Base-by-base conservation (phyloP, 177 flowering plant genomes). In the Tripterygium wilfordii region DNA sequence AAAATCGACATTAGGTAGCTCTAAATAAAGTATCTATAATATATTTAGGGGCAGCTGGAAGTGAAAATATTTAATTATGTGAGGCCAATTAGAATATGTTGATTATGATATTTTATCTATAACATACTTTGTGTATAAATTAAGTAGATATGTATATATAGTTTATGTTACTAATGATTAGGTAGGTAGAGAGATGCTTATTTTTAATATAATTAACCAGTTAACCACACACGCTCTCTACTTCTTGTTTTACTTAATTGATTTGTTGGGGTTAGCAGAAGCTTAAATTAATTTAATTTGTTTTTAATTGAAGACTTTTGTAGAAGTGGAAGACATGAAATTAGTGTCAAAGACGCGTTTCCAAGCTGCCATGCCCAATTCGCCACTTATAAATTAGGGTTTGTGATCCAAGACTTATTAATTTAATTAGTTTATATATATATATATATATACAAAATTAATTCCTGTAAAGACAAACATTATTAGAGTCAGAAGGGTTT, bases 171-270 rank as follows among this genome's bases (percentile, higher is more conserved):
- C 48, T 50, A 66, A 66, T 66, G 53, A 66, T 61, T 61, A 57
- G 71, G 66, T 55, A 2, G 61, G 50, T 62, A 38, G 64, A 51
- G 64, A 51, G 67, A 67, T 57, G 51, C 57, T 57, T 45, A 37
- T 2, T 30, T 4, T 45, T 15, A 0, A 32, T 17, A 21, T 8
- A 31, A 10, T 25, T 33, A 27, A 16, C 12, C n/a, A n/a, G n/a
- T n/a, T n/a, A n/a, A n/a, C n/a, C n/a, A n/a, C n/a, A n/a, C 27
- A 26, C 40, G 36, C 24, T 23, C 35, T 36, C 16, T 18, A 18
- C 12, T 14, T 7, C 2, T 10, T 37, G 14, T 2, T 54, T 37
- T 32, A n/a, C 29, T 47, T 52, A 36, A 45, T 53, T 49, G 42
- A 56, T 44, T 64, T 15, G 44, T 36, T 37, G 42, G 10, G n/a